A percentile compares a stretch with the other conserved stretches of the same genome.
Evolutionary conservation across 1,284 basidiomycete genomes (phyloP).

Genomic region (Rhodofomes roseus): DNA sequence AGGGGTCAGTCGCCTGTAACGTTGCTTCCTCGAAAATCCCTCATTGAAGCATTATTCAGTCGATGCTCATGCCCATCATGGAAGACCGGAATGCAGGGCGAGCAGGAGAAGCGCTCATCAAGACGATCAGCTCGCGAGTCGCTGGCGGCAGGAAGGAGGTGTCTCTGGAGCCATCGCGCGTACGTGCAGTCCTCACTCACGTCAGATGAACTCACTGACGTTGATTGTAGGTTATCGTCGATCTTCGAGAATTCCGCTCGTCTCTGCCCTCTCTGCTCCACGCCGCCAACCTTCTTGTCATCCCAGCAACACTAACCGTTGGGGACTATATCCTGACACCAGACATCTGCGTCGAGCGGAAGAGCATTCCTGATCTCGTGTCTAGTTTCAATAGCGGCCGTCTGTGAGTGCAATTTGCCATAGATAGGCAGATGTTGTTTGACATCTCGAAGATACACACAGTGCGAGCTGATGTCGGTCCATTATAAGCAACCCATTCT

Average conservation of each 20-base stretch:
- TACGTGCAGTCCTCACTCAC: conserved; percentile 27
- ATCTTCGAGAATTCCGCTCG: conserved; percentile 95
- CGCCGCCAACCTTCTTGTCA: conserved; percentile 75
- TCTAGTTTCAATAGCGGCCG: conserved; percentile 92
- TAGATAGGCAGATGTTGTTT: not conserved
- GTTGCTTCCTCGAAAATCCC: conserved; percentile 13
- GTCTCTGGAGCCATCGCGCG: conserved; percentile 67
- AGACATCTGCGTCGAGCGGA: conserved; percentile 94
- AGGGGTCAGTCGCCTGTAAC: conserved; percentile 47
- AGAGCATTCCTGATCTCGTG: conserved; percentile 89
- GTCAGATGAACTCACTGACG: not conserved
- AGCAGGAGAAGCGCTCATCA: conserved; percentile 61
- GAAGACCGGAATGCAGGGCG: conserved; percentile 55
- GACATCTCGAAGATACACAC: conserved; percentile 72
- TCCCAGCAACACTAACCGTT: conserved; percentile 90
- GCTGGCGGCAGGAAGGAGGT: conserved; percentile 82
- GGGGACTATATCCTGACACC: conserved; percentile 97
- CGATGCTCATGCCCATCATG: conserved; percentile 87
- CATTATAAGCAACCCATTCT: conserved; percentile 94
- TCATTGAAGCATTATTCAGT: conserved; percentile 38
- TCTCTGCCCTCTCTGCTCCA: conserved; percentile 90
- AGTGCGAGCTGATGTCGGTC: conserved; percentile 96
- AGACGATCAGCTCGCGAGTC: conserved; percentile 84
- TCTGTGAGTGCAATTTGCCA: conserved; percentile 56
- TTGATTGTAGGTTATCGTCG: conserved; percentile 78